Percentiles rank a stretch among this genome's conserved stretches.
Conservation (phyloP, 805 yeast species). For the Candida qinlingensis region DNA sequence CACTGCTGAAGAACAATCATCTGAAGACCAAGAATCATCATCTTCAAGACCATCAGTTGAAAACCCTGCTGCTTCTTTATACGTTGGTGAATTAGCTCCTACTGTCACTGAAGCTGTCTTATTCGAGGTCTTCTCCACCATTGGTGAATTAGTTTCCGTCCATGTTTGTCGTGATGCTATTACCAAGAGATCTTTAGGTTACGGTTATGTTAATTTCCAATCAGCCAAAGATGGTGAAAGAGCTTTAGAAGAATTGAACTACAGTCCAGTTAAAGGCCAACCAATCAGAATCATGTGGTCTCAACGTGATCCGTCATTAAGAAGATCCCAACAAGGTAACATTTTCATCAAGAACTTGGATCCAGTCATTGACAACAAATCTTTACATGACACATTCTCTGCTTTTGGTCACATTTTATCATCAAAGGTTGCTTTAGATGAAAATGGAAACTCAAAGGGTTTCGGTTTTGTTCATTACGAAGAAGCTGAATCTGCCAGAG, state of each 20-base stretch:
- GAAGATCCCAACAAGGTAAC: slow-evolving; percentile 95
- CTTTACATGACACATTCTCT: slow-evolving; percentile 94
- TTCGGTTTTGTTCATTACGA: slow-evolving; percentile 98
- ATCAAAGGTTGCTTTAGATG: slow-evolving; percentile 95
- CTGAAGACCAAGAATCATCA: slow-evolving; percentile 38
- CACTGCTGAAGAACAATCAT: slow-evolving; percentile 27
- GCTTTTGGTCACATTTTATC: slow-evolving; percentile 95
- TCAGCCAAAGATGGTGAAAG: slow-evolving; percentile 83
- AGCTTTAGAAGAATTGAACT: slow-evolving; percentile 94
- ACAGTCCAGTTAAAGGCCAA: slow-evolving; percentile 87
- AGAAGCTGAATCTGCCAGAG: slow-evolving; percentile 83
- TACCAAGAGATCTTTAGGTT: slow-evolving; percentile 94
- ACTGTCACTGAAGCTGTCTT: slow-evolving; percentile 89
- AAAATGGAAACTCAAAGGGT: slow-evolving; percentile 85
- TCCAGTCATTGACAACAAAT: slow-evolving; percentile 97
- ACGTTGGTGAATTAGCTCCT: slow-evolving; percentile 96
- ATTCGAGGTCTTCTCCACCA: slow-evolving; percentile 89
- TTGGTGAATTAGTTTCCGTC: slow-evolving; percentile 93
- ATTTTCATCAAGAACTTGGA: slow-evolving; percentile 97
- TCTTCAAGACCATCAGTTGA: slow-evolving; percentile 38
- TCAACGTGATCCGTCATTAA: slow-evolving; percentile 94
- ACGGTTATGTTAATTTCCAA: slow-evolving; percentile 96
- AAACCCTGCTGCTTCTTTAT: slow-evolving; percentile 75
- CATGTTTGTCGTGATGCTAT: slow-evolving; percentile 99
- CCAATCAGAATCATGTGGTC: slow-evolving; percentile 99